phyloP scores from a whole-genome alignment of 192 early-diverging fungal genomes.

The Gamsiella multidivaricata region DNA sequence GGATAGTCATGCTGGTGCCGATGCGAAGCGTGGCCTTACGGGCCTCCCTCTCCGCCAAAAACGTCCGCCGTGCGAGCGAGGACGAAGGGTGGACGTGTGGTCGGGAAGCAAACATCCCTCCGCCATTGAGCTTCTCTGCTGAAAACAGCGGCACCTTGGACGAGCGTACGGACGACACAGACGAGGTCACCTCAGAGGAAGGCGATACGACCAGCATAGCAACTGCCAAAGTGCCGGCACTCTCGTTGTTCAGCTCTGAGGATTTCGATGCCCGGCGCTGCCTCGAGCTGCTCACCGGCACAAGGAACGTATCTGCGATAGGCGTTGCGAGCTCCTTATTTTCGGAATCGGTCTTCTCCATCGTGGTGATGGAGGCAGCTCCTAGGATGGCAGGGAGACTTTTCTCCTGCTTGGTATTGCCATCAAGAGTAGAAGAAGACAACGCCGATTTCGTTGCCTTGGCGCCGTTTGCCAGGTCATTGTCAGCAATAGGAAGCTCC shows the following conservation, averaged over 20 bases:
- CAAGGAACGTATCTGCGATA: conserved; percentile 23
- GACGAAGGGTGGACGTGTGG: not conserved
- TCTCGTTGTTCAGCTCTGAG: conserved; percentile 33
- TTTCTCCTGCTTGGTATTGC: not conserved
- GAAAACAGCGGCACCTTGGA: conserved; percentile 7
- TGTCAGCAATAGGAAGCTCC: conserved; percentile 16
- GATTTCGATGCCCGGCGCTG: conserved; percentile 6
- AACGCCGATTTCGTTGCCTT: conserved; percentile 19
- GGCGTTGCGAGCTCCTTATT: conserved; percentile 6
- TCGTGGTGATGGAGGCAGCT: no score
- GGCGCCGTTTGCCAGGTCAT: conserved; percentile 4
- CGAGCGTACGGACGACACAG: conserved; percentile 13
- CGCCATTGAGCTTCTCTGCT: conserved; percentile 1
- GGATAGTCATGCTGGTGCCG: conserved; percentile 16
- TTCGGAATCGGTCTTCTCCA: not conserved
- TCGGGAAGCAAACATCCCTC: no score
- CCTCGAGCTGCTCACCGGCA: conserved; percentile 1
- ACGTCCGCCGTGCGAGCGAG: conserved; percentile 18
- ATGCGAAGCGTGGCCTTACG: conserved; percentile 37
- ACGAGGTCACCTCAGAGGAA: conserved; percentile 4
- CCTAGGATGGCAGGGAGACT: conserved; percentile 4
- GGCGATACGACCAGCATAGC: no score
- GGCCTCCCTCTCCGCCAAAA: conserved; percentile 27
- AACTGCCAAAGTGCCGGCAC: conserved; percentile 12
- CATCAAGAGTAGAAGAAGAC: not conserved